Evolutionary conservation across 768 basidiomycete species (phyloP), one percentile per base, ranked within the genome.

Genomic region (Cystofilobasidium macerans): DNA sequence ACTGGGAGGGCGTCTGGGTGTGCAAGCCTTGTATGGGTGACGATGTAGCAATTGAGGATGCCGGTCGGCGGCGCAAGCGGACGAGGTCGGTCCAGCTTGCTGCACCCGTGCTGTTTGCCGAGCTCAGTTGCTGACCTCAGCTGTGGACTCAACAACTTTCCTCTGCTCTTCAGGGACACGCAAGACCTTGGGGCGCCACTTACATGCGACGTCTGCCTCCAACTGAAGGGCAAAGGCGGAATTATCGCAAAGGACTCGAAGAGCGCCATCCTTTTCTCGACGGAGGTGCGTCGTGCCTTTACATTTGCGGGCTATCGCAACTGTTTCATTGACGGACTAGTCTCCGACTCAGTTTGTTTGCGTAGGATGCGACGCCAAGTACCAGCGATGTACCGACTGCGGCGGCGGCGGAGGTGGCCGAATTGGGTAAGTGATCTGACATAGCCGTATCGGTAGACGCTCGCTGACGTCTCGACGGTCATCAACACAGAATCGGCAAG

Each of bases 321-420:
- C 8, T 16, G 9, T 40, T 16, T 40, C 38, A 40, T 40, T 8
- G 16, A n/a, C n/a, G n/a, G n/a, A n/a, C n/a, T n/a, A n/a, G n/a
- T n/a, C n/a, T n/a, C 16, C 38, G 9, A 6, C 9, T 40, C 32
- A 72, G 64, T 69, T 71, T 3, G 57, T 73, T 16, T 73, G 72
- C 60, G 53, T 65, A 6, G 62, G 61, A 20, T 73, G 72, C 68
- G 69, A 70, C 16, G 42, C 36, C 3, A 51, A 65, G 6, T 73
- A 73, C 57, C 36, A 54, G 18, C 65, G 72, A 0, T 73, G 72
- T 48, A 71, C 71, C 6, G 72, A 72, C 53, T 73, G 72, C 57
- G 69, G 68, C 0, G 65, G 62, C 20, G 72, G 71, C 3, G 72
- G 72, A 0, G 72, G 72, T 20, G 71, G 67, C 0, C 62, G 67